Evolutionary conservation across 2,329 filamentous ascomycete species (phyloP).

Genomic region (Cordyceps cateniannulata): DNA sequence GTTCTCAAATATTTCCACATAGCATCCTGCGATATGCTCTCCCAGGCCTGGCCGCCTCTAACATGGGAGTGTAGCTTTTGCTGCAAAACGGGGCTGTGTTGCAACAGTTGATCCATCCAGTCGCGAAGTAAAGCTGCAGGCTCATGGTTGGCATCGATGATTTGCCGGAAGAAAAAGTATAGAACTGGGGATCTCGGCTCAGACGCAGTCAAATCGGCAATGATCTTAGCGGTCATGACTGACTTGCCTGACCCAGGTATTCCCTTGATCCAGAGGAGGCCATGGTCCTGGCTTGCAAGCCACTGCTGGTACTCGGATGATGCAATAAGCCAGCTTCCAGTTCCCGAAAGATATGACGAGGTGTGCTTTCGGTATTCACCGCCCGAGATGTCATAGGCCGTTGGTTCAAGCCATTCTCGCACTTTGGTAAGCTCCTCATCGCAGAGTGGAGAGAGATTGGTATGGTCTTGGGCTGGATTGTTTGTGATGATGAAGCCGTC

Average conservation of each 20-base stretch:
- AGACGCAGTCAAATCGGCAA: slow-evolving; percentile 11
- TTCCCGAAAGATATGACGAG: slow-evolving; percentile 17
- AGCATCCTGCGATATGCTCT: neutral
- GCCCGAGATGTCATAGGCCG: slow-evolving; percentile 19
- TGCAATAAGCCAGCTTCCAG: slow-evolving; percentile 17
- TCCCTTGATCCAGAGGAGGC: slow-evolving; percentile 27
- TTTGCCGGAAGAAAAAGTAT: slow-evolving; percentile 35
- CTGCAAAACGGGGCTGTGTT: slow-evolving; percentile 23
- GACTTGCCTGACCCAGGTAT: slow-evolving; percentile 34
- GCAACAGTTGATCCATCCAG: slow-evolving; percentile 28
- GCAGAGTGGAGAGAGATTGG: neutral
- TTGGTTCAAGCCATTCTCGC: slow-evolving; percentile 25
- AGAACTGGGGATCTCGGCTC: slow-evolving; percentile 22
- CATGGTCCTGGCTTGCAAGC: slow-evolving; percentile 11
- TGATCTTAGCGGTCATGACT: slow-evolving; percentile 25
- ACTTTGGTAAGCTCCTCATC: slow-evolving; percentile 14
- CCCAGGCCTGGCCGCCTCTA: slow-evolving; percentile 3
- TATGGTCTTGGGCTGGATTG: neutral
- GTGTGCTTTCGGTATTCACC: slow-evolving; percentile 24
- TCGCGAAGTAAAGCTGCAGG: slow-evolving; percentile 26
- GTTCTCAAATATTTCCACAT: slow-evolving; percentile 7
- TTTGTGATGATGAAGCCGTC: neutral
- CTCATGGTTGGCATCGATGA: slow-evolving; percentile 29
- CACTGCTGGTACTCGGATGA: slow-evolving; percentile 16
- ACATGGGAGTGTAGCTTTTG: slow-evolving; percentile 26